Evolutionary conservation across 345 rosid genomes (phyloP), one percentile per base, ranked within the genome.

Genomic region (Melaleuca quinquenervia): DNA sequence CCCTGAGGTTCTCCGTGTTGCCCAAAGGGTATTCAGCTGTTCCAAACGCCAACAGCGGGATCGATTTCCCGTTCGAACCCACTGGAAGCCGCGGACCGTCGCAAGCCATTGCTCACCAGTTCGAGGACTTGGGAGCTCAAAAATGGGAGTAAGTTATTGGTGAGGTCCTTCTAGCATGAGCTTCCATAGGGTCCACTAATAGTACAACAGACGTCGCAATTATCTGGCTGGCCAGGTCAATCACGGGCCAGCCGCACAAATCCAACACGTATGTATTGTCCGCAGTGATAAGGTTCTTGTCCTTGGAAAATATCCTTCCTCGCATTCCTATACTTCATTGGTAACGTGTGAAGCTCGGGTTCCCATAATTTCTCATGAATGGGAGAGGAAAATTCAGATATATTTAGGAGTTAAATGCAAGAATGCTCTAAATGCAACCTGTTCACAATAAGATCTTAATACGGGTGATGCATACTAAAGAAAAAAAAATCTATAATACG

Each of bases 41-140:
- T 15, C 90, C 92, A n/a, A 86, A 86, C 6, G 89, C 89, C 8
- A 90, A 1, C 13, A 85, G 55, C 6, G 87, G 90, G 44, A 90
- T 86, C 50, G 58, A 22, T 53, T 52, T 82, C 20, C 44, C 9
- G 3, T 82, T 53, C 8, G 45, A 82, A 53, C 41, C 29, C 13
- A 50, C 24, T 27, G 44, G 41, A 29, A 53, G 84, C 12, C 51
- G 58, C 5, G 84, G 84, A 51, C 27, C 32, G 6, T 2, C 29
- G 52, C 16, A 27, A 8, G 21, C 54, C 84, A 82, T 82, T 50
- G 18, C 16, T 82, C 41, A 21, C 27, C 2, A 3, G 53, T 45
- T 21, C 41, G 3, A 50, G 53, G 36, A 12, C 20, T 14, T 24
- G 16, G 20, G 52, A 24, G 48, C 12, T 12, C 3, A n/a, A 50